Base-by-base conservation (phyloP, 768 basidiomycete species). In the Auriscalpium vulgare region DNA sequence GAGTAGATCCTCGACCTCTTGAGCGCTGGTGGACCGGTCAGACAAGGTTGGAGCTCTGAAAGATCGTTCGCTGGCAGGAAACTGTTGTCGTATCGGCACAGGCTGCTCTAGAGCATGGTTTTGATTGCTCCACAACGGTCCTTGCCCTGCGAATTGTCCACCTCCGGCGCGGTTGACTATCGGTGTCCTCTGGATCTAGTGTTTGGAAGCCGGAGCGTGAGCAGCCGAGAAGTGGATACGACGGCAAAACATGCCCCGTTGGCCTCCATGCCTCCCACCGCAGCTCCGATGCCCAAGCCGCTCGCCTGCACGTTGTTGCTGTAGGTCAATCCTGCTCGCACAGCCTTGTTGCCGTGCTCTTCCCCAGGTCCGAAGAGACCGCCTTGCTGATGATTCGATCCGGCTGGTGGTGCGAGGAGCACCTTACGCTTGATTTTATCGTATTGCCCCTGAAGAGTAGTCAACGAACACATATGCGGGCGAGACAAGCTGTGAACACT, bases 401-500 rank as follows among this genome's bases (percentile, higher is more conserved):
- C 59, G 17, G 49, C 37, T 8, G 45, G 34, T 10, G 57, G 56
- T 7, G 54, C 82, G 21, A 93, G 80, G 16, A 93, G 75, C 13
- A 87, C 80, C 63, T 82, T 92, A 55, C 90, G 81, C 71, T 90
- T 93, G 61, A 91, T 77, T 66, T 88, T 90, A 66, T 93, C 91
- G 58, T 86, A 80, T 62, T 90, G 87, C 44, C 72, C 73, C 90
- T 91, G 56, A 9, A 16, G 38, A 47, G 11, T 43, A 35, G 52
- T 38, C 53, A 43, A 37, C 37, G 17, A 43, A 23, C 19, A 40
- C n/a, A 17, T 1, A 38, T 48, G 8, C 10, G 36, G 53, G 34
- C 51, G 35, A 34, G 16, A 54, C 7, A 17, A n/a, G 16, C 3
- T 14, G 19, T 21, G 10, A n/a, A 10, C 10, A 54, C 67, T 10